These are phyloP conservation scores for Aphanomyces euteiches DNA, from an alignment of 352 stramenopile genomes.

Conservation along the genomic window DNA sequence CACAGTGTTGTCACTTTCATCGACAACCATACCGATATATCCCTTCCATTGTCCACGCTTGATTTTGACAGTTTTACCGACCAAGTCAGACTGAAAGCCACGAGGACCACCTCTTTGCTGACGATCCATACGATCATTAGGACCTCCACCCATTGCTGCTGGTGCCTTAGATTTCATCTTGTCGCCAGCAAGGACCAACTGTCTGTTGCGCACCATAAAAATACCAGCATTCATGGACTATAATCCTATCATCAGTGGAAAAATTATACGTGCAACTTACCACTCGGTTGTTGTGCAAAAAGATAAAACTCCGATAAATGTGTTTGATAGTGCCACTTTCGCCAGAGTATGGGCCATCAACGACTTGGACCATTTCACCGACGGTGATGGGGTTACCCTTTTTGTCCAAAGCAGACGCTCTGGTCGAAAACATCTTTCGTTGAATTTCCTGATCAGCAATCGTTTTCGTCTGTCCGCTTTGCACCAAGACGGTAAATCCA, in stretches of 20 bases:
- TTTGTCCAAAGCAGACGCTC: conserved; percentile 81
- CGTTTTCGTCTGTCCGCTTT: conserved; percentile 75
- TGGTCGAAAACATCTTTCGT: conserved; percentile 79
- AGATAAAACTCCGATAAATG: conserved; percentile 86
- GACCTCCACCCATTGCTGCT: conserved; percentile 26
- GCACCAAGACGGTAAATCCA: conserved; percentile 81
- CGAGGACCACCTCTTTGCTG: conserved; percentile 36
- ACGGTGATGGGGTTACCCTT: conserved; percentile 88
- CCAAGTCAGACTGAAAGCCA: conserved; percentile 55
- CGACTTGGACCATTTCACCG: conserved; percentile 86
- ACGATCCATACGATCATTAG: conserved; percentile 37
- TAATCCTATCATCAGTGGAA: background rate
- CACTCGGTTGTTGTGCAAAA: conserved; percentile 88
- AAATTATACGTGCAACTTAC: background rate
- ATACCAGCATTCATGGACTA: conserved; percentile 81
- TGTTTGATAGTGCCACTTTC: conserved; percentile 89
- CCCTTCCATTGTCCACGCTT: conserved; percentile 90
- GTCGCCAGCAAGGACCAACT: conserved; percentile 79
- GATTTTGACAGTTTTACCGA: conserved; percentile 88
- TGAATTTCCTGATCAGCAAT: conserved; percentile 88
- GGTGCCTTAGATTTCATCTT: conserved; percentile 41
- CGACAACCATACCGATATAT: conserved; percentile 89
- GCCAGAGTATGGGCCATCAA: conserved; percentile 74
- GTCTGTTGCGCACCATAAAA: conserved; percentile 79
- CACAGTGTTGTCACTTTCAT: conserved; percentile 85